Evolutionary conservation across 495 filamentous ascomycete species (phyloP).

Genomic region (Daldinia caldariorum): DNA sequence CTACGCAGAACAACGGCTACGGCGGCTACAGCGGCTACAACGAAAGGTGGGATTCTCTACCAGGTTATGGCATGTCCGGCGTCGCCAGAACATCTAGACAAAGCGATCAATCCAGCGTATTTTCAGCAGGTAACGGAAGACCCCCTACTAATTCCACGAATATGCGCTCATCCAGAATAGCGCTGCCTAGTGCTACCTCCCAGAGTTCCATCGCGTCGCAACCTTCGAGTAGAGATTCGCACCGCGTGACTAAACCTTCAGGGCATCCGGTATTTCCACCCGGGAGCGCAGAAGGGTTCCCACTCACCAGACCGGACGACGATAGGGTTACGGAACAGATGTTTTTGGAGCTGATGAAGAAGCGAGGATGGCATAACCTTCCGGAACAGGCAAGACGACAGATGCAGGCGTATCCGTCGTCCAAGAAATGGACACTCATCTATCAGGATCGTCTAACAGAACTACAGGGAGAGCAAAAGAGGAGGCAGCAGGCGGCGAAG

Average conservation of each 20-base stretch:
- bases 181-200: constrained; percentile 60
- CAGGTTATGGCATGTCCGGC: constrained; percentile 54
- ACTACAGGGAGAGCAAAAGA: constrained; percentile 92
- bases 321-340: constrained; percentile 90
- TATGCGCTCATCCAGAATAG: constrained; percentile 69
- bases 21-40: constrained; percentile 49
- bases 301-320: constrained; percentile 75
- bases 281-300: constrained; percentile 65
- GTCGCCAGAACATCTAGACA: constrained; percentile 52
- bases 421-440: constrained; percentile 97
- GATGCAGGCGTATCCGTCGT: constrained; percentile 91
- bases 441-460: constrained; percentile 94
- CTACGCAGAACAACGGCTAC: constrained; percentile 50
- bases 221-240: constrained; percentile 59
- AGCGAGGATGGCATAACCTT: constrained; percentile 94
- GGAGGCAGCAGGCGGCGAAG: constrained; percentile 74
- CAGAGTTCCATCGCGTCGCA: constrained; percentile 59
- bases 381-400: constrained; percentile 95
- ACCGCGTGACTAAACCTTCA: constrained; percentile 61
- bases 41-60: constrained; percentile 72
- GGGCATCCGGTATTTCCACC: constrained; percentile 53
- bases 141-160: constrained; percentile 75
- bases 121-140: constrained; percentile 74
- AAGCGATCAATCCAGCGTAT: constrained; percentile 61
- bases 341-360: constrained; percentile 94